Conservation (phyloP, 2,329 filamentous ascomycete species). For the Xylariaceae sp. region DNA sequence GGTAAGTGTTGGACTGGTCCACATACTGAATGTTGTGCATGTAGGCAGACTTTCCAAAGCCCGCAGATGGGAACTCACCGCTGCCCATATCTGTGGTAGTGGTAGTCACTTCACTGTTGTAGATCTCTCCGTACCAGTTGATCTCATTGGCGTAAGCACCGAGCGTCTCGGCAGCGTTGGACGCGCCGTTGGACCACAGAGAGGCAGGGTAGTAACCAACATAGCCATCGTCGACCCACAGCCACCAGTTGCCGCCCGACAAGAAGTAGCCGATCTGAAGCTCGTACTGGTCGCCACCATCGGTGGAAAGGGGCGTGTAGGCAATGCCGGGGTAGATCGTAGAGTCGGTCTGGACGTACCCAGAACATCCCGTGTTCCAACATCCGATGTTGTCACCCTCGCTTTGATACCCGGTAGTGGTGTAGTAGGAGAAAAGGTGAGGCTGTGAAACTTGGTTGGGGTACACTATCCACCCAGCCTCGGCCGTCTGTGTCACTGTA, state of each 20-base stretch:
- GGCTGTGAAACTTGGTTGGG: not conserved
- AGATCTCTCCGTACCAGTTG: not conserved
- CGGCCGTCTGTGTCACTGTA: not conserved
- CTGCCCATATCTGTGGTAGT: not conserved
- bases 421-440: slow-evolving; percentile 15
- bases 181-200: not conserved
- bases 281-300: slow-evolving; percentile 14
- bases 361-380: slow-evolving; percentile 13
- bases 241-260: slow-evolving; percentile 10
- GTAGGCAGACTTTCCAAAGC: not conserved
- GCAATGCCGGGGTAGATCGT: slow-evolving; percentile 13
- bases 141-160: not conserved
- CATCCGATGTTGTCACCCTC: slow-evolving; percentile 15
- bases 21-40: not conserved
- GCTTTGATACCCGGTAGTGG: slow-evolving; percentile 13
- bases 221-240: not conserved
- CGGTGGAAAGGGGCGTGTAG: slow-evolving; percentile 7
- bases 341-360: slow-evolving; percentile 14
- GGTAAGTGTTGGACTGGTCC: not conserved
- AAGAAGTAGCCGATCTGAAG: slow-evolving; percentile 17
- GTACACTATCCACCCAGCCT: not conserved
- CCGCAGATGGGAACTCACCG: not conserved
- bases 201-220: not conserved
- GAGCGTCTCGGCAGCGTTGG: not conserved
- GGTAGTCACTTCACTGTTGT: not conserved